These are phyloP conservation scores for Coemansia sp. DNA, from an alignment of 371 early-diverging fungal species.

Conservation along the genomic window DNA sequence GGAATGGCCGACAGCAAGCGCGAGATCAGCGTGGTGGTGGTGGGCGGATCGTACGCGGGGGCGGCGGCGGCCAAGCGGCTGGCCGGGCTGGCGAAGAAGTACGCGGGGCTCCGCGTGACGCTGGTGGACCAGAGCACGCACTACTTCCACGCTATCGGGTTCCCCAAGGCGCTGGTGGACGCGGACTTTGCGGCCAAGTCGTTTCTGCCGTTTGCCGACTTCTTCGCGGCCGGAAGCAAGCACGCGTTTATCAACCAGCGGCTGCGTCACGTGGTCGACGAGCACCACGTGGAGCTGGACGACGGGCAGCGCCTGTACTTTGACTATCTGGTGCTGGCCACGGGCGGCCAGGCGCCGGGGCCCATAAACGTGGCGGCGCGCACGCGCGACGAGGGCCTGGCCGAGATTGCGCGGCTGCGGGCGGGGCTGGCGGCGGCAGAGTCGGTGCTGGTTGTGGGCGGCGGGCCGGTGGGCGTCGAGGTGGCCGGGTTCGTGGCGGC, in stretches of 20 bases:
- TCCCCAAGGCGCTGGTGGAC: slow-evolving; percentile 42
- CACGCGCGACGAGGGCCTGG: slow-evolving; percentile 43
- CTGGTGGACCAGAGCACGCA: slow-evolving; percentile 45
- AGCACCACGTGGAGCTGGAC: slow-evolving; percentile 33
- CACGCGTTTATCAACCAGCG: slow-evolving; percentile 33
- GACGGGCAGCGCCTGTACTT: slow-evolving; percentile 41
- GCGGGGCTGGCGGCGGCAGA: slow-evolving; percentile 49
- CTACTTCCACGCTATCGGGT: slow-evolving; percentile 45
- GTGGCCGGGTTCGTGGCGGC: slow-evolving; percentile 57
- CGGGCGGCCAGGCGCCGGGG: slow-evolving; percentile 49
- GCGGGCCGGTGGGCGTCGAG: slow-evolving; percentile 62
- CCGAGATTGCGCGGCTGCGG: slow-evolving; percentile 42
- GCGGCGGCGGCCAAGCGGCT: slow-evolving; percentile 31
- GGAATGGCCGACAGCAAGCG: slow-evolving; percentile 25
- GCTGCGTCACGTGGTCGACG: slow-evolving; percentile 25
- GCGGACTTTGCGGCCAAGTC: slow-evolving; percentile 23
- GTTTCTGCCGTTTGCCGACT: slow-evolving; percentile 30
- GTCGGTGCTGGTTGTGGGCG: slow-evolving; percentile 59
- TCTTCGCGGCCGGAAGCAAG: slow-evolving; percentile 20
- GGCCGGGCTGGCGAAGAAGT: slow-evolving; percentile 21
- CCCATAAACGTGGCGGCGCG: slow-evolving; percentile 43
- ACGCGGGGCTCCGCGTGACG: slow-evolving; percentile 32
- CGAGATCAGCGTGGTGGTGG: slow-evolving; percentile 39
- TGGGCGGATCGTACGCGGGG: slow-evolving; percentile 48
- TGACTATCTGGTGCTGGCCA: slow-evolving; percentile 55